phyloP scores from a whole-genome alignment of 768 basidiomycete genomes.

The Cystoderma amianthinum region DNA sequence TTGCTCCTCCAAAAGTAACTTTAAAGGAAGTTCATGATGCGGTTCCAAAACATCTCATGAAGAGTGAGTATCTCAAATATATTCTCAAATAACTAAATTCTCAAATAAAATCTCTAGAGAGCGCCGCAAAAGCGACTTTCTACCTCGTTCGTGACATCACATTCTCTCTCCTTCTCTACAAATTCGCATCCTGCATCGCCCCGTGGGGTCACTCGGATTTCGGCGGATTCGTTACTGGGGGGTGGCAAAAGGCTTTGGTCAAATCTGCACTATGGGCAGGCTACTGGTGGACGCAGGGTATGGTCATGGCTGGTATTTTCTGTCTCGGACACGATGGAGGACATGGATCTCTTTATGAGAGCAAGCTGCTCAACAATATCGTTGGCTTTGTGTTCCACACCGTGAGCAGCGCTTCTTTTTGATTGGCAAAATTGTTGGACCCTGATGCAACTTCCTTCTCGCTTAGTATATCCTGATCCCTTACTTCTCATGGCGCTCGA shows the following conservation, averaged over 20 bases:
- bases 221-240: constrained; percentile 24
- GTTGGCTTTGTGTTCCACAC: constrained; percentile 45
- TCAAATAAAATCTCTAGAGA: constrained; percentile 23
- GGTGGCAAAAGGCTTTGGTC: constrained; percentile 20
- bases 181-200: constrained; percentile 34
- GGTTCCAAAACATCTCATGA: constrained; percentile 46
- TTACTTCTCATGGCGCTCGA: constrained; percentile 65
- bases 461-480: constrained; percentile 41
- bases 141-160: constrained; percentile 40
- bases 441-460: no score
- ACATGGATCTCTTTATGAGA: constrained; percentile 32
- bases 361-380: constrained; percentile 27
- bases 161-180: constrained; percentile 34
- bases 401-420: constrained; percentile 13
- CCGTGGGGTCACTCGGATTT: constrained; percentile 29
- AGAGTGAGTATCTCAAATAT: constrained; percentile 18
- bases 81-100: not conserved
- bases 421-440: not conserved
- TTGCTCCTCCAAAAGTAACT: constrained; percentile 39
- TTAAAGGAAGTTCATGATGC: constrained; percentile 50
- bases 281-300: constrained; percentile 47
- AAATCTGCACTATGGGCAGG: constrained; percentile 31
- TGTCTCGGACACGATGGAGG: constrained; percentile 46
- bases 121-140: constrained; percentile 26
- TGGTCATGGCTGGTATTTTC: constrained; percentile 45